phyloP scores from a whole-genome alignment of 148 eudicot species.

The Salicornia ramosissima region DNA sequence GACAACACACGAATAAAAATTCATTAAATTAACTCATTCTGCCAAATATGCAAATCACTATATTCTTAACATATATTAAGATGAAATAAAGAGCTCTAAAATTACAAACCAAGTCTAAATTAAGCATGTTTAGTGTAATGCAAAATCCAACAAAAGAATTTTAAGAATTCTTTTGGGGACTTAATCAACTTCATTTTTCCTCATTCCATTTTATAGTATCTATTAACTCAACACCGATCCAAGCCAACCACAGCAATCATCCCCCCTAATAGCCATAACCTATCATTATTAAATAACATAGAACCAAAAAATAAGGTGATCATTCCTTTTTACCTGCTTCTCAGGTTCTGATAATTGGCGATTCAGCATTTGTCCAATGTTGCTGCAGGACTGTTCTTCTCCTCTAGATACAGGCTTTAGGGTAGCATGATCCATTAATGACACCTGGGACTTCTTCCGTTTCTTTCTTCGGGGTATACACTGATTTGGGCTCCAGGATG shows the following conservation, averaged over 20 bases:
- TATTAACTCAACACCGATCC: background rate
- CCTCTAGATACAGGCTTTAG: slow-evolving; percentile 48
- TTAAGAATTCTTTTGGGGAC: background rate
- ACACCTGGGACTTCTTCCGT: slow-evolving; percentile 40
- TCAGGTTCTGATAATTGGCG: slow-evolving; percentile 47
- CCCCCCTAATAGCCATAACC: no score
- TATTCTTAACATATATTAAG: background rate
- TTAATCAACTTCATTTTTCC: background rate
- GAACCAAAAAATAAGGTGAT: background rate
- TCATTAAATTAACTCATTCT: background rate
- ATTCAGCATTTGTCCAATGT: slow-evolving; percentile 50
- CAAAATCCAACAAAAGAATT: background rate
- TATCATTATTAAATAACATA: background rate
- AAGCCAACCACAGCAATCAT: background rate
- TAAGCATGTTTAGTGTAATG: background rate
- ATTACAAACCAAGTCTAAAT: background rate
- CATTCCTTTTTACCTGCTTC: slow-evolving; percentile 45
- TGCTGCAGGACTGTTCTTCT: slow-evolving; percentile 45
- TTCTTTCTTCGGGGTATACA: slow-evolving; percentile 27
- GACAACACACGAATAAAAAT: no score
- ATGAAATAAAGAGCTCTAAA: background rate
- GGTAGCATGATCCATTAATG: slow-evolving; percentile 42
- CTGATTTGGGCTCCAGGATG: slow-evolving; percentile 31
- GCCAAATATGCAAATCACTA: background rate
- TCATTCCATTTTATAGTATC: background rate